These are phyloP conservation scores for Termitomyces sp. DNA, from an alignment of 768 basidiomycete species.

Conservation along the genomic window DNA sequence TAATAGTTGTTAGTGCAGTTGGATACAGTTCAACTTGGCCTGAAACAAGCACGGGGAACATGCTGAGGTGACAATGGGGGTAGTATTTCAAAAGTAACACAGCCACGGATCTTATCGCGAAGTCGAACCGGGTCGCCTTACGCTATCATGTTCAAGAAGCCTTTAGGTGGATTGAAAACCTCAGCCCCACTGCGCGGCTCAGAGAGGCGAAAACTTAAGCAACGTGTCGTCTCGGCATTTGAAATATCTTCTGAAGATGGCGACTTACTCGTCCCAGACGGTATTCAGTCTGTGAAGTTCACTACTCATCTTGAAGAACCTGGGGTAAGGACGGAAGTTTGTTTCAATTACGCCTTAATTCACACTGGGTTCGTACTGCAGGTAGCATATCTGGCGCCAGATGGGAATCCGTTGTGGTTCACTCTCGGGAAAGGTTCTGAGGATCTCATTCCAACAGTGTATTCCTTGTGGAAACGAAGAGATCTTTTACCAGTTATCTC, in stretches of 20 bases:
- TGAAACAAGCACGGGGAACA: too few species aligned
- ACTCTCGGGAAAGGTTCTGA: constrained; percentile 64
- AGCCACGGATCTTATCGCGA: constrained; percentile 17
- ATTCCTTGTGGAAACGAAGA: constrained; percentile 76
- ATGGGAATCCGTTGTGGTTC: constrained; percentile 80
- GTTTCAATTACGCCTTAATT: not conserved
- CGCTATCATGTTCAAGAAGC: constrained; percentile 74
- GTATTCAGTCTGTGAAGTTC: constrained; percentile 66
- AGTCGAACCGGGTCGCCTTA: not conserved
- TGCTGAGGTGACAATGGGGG: too few species aligned
- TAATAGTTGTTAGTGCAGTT: too few species aligned
- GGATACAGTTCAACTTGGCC: too few species aligned
- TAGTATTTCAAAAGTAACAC: constrained; percentile 12
- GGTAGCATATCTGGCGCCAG: constrained; percentile 61
- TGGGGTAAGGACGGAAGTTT: constrained; percentile 41
- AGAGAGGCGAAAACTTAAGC: constrained; percentile 69
- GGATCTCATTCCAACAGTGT: constrained; percentile 75
- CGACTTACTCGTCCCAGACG: constrained; percentile 71
- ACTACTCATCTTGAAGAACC: constrained; percentile 59
- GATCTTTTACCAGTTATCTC: constrained; percentile 67
- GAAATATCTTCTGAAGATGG: constrained; percentile 52
- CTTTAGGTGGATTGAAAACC: constrained; percentile 64
- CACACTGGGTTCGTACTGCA: constrained; percentile 22
- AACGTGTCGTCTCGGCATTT: constrained; percentile 51
- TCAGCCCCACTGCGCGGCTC: constrained; percentile 74